Percentiles rank a stretch among this genome's conserved stretches.
Evolutionary conservation across 1,284 basidiomycete genomes (phyloP).

Genomic region (Naganishia liquefaciens): DNA sequence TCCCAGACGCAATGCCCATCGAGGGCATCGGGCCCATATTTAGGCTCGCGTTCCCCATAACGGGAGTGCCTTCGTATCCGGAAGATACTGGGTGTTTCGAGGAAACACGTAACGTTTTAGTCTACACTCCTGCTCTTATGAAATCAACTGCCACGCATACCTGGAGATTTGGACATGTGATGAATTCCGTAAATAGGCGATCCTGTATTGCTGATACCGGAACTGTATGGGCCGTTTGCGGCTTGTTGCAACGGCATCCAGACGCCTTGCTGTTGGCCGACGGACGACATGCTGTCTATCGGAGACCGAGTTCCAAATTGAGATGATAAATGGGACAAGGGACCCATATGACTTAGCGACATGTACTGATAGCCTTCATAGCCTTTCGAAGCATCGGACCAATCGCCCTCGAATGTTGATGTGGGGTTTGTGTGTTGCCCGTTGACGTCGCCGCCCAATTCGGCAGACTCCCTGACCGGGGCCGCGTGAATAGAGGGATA

Average conservation of each 20-base stretch:
- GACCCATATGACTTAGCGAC: constrained; percentile 20
- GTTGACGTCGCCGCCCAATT: background rate
- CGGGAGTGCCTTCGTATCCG: constrained; percentile 18
- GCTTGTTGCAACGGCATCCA: constrained; percentile 34
- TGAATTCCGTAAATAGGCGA: constrained; percentile 21
- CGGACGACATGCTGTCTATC: constrained; percentile 15
- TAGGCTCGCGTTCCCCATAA: constrained; percentile 1
- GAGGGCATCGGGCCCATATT: constrained; percentile 3
- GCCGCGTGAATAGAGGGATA: constrained; percentile 27
- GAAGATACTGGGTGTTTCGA: constrained; percentile 6
- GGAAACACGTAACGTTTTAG: background rate
- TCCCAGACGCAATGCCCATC: background rate
- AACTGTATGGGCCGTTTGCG: background rate
- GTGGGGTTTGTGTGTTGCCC: constrained; percentile 7
- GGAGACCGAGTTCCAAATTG: background rate
- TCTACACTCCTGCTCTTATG: background rate
- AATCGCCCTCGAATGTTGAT: constrained; percentile 1
- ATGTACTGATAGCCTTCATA: constrained; percentile 30
- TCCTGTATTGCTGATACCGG: constrained; percentile 13
- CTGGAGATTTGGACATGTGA: constrained; percentile 25
- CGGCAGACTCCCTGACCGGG: constrained; percentile 8
- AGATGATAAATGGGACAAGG: constrained; percentile 3
- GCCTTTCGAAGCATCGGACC: background rate
- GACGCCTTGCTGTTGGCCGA: constrained; percentile 22
- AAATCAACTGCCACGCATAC: background rate